Base-by-base conservation (phyloP, 164 flowering plant species). In the Kingdonia uniflora region DNA sequence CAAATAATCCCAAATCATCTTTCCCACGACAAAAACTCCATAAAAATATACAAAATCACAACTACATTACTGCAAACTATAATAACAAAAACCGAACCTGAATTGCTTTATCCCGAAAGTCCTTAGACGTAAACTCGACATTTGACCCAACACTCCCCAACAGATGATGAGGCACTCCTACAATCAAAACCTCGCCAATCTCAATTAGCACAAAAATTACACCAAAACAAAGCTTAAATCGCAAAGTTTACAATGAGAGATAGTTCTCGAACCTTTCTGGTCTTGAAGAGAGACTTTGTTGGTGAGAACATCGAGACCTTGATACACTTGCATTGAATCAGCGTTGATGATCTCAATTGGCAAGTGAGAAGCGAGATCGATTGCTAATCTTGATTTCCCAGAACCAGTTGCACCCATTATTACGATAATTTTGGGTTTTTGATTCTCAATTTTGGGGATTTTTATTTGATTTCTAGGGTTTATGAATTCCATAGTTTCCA, bases 321-420 rank as follows among this genome's bases (percentile, higher is more conserved):
- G 45, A 49, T 92, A 88, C 38, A 92, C 78, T 76, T 88, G 99
- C 97, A 94, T 88, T 38, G 99, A 89, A 56, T 89, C 97, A 14
- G 97, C 95, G 70, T 84, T 94, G 72, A 94, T 76, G 70, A 89
- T 70, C 62, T 94, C 97, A 39, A 83, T 33, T 1, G 96, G 81
- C 62, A 94, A 86, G 52, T 80, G 78, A 23, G 84, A 65, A 0
- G 95, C 89, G 20, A 94, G 75, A 59, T 94, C 95, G 26, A 94
- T 78, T 47, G 97, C 86, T 7, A 94, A 74, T 25, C 71, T 66
- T 7, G 97, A 87, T 63, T 89, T 94, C 33, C 97, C 97, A 7
- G 92, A 56, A 15, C 95, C 96, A 2, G 92, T 82, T 1, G 97
- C 84, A n/a, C 97, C 97, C 85, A 84, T 72, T 17, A 88, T 71